Conservation (phyloP, 2,329 filamentous ascomycete species). For the Pseudogymnoascus sp. region DNA sequence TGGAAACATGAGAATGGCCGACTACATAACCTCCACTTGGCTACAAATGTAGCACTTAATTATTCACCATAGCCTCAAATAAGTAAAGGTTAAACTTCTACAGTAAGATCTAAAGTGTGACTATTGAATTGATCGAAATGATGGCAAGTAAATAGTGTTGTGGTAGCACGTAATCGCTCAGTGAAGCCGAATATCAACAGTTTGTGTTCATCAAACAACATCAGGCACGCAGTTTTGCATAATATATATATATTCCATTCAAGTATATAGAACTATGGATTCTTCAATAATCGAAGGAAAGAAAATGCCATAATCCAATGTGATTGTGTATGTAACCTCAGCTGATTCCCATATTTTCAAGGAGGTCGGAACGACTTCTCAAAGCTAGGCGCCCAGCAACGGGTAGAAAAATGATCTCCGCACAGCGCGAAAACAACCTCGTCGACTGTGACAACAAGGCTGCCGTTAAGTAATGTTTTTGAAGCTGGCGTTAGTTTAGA, state of each 20-base stretch:
- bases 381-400: slow-evolving; percentile 66
- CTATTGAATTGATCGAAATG: background rate
- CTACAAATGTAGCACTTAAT: slow-evolving; percentile 36
- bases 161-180: background rate
- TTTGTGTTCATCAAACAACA: background rate
- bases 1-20: slow-evolving; percentile 56
- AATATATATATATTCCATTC: background rate
- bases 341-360: slow-evolving; percentile 66
- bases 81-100: background rate
- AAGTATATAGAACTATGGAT: background rate
- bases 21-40: slow-evolving; percentile 52
- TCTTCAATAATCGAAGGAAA: background rate
- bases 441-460: slow-evolving; percentile 40
- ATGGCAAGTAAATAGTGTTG: background rate
- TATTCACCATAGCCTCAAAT: background rate
- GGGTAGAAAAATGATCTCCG: slow-evolving; percentile 54
- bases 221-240: background rate
- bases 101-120: background rate
- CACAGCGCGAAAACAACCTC: slow-evolving; percentile 62
- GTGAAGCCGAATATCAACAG: background rate
- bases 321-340: slow-evolving; percentile 50
- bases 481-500: slow-evolving; percentile 43
- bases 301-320: background rate
- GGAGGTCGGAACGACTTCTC: slow-evolving; percentile 56
- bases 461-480: slow-evolving; percentile 51